A percentile compares a stretch with the other conserved stretches of the same genome.
Evolutionary conservation across 441 rosid species (phyloP).

Genomic region (Lagerstroemia fauriei): DNA sequence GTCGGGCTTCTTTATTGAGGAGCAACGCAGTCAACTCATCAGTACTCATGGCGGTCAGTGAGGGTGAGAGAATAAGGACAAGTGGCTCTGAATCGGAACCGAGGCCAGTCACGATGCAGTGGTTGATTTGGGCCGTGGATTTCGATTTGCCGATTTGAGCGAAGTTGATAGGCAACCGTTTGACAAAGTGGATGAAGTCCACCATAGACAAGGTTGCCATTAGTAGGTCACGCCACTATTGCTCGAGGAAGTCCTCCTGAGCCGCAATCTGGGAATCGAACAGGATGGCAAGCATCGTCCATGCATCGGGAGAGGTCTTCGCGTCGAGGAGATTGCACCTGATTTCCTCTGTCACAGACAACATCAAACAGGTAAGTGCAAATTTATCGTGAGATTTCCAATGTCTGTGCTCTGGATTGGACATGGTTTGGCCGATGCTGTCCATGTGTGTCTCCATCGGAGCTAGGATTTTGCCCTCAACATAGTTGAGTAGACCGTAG

Average conservation of each 20-base stretch:
- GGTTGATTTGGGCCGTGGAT: neutral
- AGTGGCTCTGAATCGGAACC: no score
- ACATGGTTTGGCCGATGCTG: no score
- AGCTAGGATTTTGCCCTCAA: neutral
- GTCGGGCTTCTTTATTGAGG: neutral
- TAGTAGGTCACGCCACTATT: neutral
- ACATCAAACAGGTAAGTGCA: neutral
- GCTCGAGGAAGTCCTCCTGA: conserved; percentile 1
- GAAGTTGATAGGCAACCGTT: neutral
- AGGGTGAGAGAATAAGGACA: no score
- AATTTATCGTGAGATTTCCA: neutral
- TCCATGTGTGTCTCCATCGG: neutral
- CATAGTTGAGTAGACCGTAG: neutral
- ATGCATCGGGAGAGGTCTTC: neutral
- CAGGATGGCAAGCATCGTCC: neutral
- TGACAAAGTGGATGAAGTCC: neutral
- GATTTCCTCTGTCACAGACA: neutral
- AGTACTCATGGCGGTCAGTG: neutral
- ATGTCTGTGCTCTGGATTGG: neutral
- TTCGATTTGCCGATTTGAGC: neutral
- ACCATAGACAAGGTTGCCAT: no score
- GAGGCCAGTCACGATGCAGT: neutral
- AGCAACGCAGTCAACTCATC: neutral
- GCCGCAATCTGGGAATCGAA: neutral
- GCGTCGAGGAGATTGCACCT: neutral